Evolutionary conservation across 1,139 yeast genomes (phyloP), one percentile per base, ranked within the genome.

Genomic region (Barnettozyma hawaiiensis): DNA sequence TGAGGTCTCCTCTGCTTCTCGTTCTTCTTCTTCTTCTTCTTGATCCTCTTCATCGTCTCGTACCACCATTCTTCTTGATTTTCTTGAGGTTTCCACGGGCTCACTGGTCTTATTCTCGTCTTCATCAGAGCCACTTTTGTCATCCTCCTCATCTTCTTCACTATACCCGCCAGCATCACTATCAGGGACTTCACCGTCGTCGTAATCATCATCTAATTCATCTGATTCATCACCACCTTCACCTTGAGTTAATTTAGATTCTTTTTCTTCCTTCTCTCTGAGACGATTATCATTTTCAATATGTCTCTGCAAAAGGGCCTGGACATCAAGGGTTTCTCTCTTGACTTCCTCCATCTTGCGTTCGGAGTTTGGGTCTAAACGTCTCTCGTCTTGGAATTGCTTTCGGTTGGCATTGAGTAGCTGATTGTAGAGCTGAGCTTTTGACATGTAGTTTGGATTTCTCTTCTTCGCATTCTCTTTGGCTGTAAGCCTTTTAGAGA

Each of bases 281-380:
- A 75, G 68, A 40, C 66, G 69, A 53, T 77, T 63, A 26, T 67
- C 75, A 49, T 81, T 66, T 48, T 73, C 74, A 53, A 78, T 70
- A 55, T 83, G 90, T 45, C 76, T 70, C 51, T 82, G 87, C 50
- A 82, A 66, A 37, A 82, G 64, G n/a, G 65, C 61, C 46, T 71
- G 78, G 3, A 71, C 68, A 29, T 65, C 59, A 27, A 50, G 12
- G 9, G 44, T 49, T 15, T 51, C 47, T 28, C 46, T 38, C 27
- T 48, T 36, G 10, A 49, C n/a, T 19, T 31, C 18, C 7, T 59
- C 61, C 40, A 53, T 54, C 37, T 62, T 61, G 27, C 54, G 53
- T 37, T 56, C 61, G 19, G 61, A 49, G 22, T 62, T 62, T 29
- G 59, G 61, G 8, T 54, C 37, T 1, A 50, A 51, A 5, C 47